These are phyloP conservation scores for Epichloe aotearoae DNA, from an alignment of 2,329 filamentous ascomycete genomes.

Conservation along the genomic window DNA sequence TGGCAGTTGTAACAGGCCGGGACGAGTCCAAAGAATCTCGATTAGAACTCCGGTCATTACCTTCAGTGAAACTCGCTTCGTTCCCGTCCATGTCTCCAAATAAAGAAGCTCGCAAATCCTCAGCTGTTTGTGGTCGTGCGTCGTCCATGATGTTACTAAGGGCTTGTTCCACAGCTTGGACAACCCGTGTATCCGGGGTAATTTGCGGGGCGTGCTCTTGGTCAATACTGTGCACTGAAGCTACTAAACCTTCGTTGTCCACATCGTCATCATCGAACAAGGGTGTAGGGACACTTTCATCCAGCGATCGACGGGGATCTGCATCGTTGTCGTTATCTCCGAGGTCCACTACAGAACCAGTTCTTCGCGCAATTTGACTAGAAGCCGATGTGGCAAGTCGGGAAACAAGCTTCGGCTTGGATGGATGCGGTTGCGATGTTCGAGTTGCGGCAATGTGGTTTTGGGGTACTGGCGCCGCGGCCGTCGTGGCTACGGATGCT, in stretches of 20 bases:
- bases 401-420: constrained; percentile 29
- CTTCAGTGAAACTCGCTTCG: constrained; percentile 36
- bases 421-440: constrained; percentile 25
- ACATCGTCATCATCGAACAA: constrained; percentile 75
- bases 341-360: constrained; percentile 36
- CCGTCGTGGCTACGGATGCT: constrained; percentile 18
- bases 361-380: constrained; percentile 25
- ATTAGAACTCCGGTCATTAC: constrained; percentile 45
- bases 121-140: constrained; percentile 48
- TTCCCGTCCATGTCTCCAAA: constrained; percentile 32
- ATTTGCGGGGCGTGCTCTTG: constrained; percentile 44
- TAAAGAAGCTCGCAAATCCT: constrained; percentile 52
- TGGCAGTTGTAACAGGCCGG: constrained; percentile 17
- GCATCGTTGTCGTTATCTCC: constrained; percentile 20
- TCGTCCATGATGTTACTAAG: constrained; percentile 87
- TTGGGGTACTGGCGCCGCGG: constrained; percentile 3
- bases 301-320: constrained; percentile 55
- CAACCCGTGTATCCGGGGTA: constrained; percentile 62
- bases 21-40: constrained; percentile 47
- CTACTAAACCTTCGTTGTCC: constrained; percentile 55
- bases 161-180: constrained; percentile 85
- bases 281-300: constrained; percentile 38
- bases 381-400: constrained; percentile 26
- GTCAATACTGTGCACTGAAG: constrained; percentile 69
- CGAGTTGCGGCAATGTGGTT: constrained; percentile 12